Evolutionary conservation across 176 grass and related monocot species (phyloP).

Genomic region (Pontederia crassipes): DNA sequence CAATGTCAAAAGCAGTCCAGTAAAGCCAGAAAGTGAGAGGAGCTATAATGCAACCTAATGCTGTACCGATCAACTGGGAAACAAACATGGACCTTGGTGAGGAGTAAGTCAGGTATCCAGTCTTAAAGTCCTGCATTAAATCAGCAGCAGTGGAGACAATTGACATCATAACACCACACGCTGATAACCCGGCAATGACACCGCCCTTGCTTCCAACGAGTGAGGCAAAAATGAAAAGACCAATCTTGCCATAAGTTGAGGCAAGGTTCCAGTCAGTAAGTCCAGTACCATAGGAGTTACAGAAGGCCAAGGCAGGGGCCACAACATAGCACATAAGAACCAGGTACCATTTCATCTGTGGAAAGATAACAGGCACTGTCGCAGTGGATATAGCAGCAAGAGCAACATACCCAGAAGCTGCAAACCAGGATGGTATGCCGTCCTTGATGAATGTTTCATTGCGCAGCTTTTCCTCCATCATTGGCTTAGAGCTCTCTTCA

Average conservation of each 20-base stretch:
- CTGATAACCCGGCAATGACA: conserved; percentile 63
- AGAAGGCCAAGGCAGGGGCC: conserved; percentile 75
- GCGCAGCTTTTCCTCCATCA: conserved; percentile 39
- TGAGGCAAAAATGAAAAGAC: conserved; percentile 70
- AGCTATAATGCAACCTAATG: conserved; percentile 60
- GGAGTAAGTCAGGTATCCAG: conserved; percentile 66
- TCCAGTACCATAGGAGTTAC: conserved; percentile 74
- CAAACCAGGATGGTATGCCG: conserved; percentile 69
- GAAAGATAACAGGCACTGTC: conserved; percentile 65
- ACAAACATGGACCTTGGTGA: conserved; percentile 87
- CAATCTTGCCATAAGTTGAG: conserved; percentile 75
- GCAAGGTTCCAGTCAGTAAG: conserved; percentile 71
- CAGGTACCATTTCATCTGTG: conserved; percentile 80
- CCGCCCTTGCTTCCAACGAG: conserved; percentile 56
- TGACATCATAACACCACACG: conserved; percentile 86
- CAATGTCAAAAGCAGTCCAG: conserved; percentile 71
- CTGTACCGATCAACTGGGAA: conserved; percentile 71
- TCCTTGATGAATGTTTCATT: conserved; percentile 56
- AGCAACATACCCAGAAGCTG: conserved; percentile 45
- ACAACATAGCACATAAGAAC: conserved; percentile 51
- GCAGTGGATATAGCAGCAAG: conserved; percentile 64
- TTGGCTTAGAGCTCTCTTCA: conserved; percentile 33
- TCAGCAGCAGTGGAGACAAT: conserved; percentile 75
- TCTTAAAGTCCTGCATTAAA: conserved; percentile 97
- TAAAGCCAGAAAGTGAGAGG: conserved; percentile 89